Evolutionary conservation across 2,329 filamentous ascomycete genomes (phyloP), one percentile per base, ranked within the genome.

Genomic region (Apiospora marii): DNA sequence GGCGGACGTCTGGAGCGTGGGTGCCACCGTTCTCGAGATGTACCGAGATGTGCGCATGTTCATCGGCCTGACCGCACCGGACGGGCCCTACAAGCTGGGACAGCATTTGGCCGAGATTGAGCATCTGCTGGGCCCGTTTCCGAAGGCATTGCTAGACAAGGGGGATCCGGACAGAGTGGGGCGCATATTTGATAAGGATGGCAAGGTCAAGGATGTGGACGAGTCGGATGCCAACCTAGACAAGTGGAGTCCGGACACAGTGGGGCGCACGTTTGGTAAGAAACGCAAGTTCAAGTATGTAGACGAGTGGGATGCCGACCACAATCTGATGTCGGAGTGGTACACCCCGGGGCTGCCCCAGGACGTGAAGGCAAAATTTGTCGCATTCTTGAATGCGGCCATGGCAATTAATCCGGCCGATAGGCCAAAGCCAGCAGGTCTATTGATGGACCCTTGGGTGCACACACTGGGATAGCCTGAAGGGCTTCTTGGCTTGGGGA

Each of bases 1-100:
- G 0, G 74, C 71, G 1, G 78, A 79, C 68, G 71, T 58, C 37
- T 79, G 77, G 77, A 79, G 78, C 58, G 72, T 79, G 0, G 76
- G 77, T 3, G 73, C 76, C 30, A 67, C 76, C 6, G 14, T 78
- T 27, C 64, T 76, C 1, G 76, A 78, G 69, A 14, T 74, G 27
- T 75, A 71, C 22, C 72, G 72, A 12, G 48, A 51, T 12, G 46
- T 75, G 7, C 69, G 73, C 19, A 76, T 76, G 74, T 78, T 78
- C 64, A 72, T 49, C 44, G 76, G 74, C 46, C 22, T 10, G 22
- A 19, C 10, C 19, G 37, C 53, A 4, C 71, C n/a, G 14, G 76
- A 77, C 34, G 71, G 70, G 7, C 19, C 3, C 3, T 61, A 61
- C 53, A 16, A 61, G 30, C 13, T 61, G 27, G 16, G 10, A 7